Evolutionary conservation across 257 asterid species (phyloP).

Genomic region (Fraxinus excelsior): DNA sequence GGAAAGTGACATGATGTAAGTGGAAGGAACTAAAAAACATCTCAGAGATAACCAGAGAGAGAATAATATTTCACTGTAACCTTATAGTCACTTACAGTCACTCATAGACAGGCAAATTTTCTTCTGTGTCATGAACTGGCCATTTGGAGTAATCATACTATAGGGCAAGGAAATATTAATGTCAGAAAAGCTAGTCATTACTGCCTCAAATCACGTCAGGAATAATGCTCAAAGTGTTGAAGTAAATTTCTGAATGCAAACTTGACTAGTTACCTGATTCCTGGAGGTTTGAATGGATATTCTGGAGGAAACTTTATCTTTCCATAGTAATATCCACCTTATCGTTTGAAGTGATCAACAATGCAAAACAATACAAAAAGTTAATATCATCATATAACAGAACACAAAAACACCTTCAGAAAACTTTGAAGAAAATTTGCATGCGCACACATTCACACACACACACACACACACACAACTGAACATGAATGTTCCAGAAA

Average conservation of each 20-base stretch:
- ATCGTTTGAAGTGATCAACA: conserved; percentile 14
- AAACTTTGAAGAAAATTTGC: conserved; percentile 11
- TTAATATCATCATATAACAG: conserved; percentile 14
- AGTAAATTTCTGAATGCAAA: conserved; percentile 6
- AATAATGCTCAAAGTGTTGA: background rate
- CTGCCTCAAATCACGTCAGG: conserved; percentile 14
- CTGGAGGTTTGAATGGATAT: conserved; percentile 95
- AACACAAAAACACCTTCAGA: conserved; percentile 7
- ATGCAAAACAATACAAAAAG: conserved; percentile 14
- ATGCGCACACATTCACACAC: conserved; percentile 21
- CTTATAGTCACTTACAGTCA: conserved; percentile 52
- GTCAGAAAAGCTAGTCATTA: conserved; percentile 11
- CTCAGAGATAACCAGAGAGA: conserved; percentile 8
- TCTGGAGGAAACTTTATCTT: conserved; percentile 96
- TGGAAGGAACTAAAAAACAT: conserved; percentile 18
- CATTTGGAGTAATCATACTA: conserved; percentile 86
- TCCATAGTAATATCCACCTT: conserved; percentile 97
- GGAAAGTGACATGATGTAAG: conserved; percentile 32
- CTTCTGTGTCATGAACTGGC: conserved; percentile 91
- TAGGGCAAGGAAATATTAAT: conserved; percentile 28
- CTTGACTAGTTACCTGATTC: conserved; percentile 61
- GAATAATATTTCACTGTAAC: conserved; percentile 7
- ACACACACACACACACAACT: background rate
- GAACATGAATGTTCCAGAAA: conserved; percentile 12
- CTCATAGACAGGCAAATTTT: conserved; percentile 97